Evolutionary conservation across 2,329 filamentous ascomycete genomes (phyloP).

Genomic region (Aphanocladium album): DNA sequence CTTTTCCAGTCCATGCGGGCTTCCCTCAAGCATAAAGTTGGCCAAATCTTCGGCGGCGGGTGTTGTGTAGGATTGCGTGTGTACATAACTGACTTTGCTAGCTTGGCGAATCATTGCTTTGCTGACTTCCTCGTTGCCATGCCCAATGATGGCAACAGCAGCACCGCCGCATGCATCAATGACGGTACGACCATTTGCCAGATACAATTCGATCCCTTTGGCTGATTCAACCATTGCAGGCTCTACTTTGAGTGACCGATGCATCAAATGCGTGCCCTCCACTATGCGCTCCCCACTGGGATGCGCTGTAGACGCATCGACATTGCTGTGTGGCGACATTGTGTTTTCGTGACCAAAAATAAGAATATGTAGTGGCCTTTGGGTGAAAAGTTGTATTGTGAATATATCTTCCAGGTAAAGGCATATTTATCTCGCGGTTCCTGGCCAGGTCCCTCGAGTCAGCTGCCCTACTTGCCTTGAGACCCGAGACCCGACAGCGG

Average conservation of each 20-base stretch:
- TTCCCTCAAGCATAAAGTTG: conserved; percentile 20
- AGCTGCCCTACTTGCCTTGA: neutral
- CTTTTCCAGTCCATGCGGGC: conserved; percentile 20
- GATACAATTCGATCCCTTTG: conserved; percentile 30
- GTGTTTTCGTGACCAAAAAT: neutral
- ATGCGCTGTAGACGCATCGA: conserved; percentile 5
- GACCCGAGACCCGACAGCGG: conserved; percentile 9
- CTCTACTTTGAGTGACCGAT: conserved; percentile 27
- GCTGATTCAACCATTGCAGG: conserved; percentile 38
- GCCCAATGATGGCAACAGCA: conserved; percentile 57
- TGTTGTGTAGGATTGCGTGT: conserved; percentile 23
- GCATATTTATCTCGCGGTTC: neutral
- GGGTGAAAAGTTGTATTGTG: neutral
- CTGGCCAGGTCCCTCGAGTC: too few species aligned
- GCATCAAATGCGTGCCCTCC: conserved; percentile 23
- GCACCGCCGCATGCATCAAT: conserved; percentile 34
- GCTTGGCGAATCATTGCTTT: conserved; percentile 52
- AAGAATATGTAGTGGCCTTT: neutral
- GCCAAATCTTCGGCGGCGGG: conserved; percentile 25
- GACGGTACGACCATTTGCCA: conserved; percentile 28
- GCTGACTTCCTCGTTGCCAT: conserved; percentile 51
- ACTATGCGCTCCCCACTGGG: neutral
- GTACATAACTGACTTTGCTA: conserved; percentile 29
- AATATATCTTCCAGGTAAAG: neutral
- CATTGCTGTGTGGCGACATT: conserved; percentile 18